Conservation (phyloP, 2,329 filamentous ascomycete species). For the Exophiala xenobiotica region DNA sequence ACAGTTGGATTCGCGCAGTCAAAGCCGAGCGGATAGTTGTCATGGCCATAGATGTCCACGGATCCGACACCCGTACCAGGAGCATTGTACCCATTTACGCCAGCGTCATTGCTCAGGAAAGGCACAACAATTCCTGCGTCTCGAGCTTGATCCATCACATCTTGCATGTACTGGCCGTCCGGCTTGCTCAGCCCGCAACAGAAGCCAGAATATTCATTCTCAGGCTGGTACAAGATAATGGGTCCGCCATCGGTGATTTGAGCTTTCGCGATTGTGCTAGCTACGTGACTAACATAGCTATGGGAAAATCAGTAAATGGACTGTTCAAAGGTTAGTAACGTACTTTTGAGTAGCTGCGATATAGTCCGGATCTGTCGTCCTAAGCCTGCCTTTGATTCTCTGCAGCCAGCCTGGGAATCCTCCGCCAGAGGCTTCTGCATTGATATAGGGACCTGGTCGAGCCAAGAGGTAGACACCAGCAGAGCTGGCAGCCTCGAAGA, state of each 20-base stretch:
- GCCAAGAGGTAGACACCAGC: slow-evolving; percentile 77
- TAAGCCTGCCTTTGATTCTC: slow-evolving; percentile 62
- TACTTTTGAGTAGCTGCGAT: slow-evolving; percentile 67
- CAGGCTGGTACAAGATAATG: slow-evolving; percentile 67
- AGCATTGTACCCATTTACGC: slow-evolving; percentile 59
- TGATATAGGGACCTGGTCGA: slow-evolving; percentile 71
- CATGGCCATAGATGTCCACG: slow-evolving; percentile 66
- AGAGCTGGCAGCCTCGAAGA: slow-evolving; percentile 71
- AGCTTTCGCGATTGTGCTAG: slow-evolving; percentile 65
- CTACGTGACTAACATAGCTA: slow-evolving; percentile 45
- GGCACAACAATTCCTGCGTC: slow-evolving; percentile 71
- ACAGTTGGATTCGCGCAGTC: slow-evolving; percentile 29
- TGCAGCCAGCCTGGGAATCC: slow-evolving; percentile 81
- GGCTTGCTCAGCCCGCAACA: slow-evolving; percentile 22
- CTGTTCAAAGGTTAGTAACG: slow-evolving; percentile 39
- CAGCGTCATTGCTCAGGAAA: slow-evolving; percentile 72
- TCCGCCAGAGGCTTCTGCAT: slow-evolving; percentile 73
- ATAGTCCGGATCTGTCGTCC: slow-evolving; percentile 63
- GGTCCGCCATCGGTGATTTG: slow-evolving; percentile 83
- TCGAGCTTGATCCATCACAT: slow-evolving; percentile 67
- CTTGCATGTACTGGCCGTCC: slow-evolving; percentile 65
- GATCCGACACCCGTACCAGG: slow-evolving; percentile 58
- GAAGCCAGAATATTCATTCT: slow-evolving; percentile 70
- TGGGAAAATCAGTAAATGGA: not conserved
- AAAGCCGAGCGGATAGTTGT: slow-evolving; percentile 32